These are phyloP conservation scores for Pelargonium fulgidum DNA, from an alignment of 441 rosid genomes.

Conservation along the genomic window DNA sequence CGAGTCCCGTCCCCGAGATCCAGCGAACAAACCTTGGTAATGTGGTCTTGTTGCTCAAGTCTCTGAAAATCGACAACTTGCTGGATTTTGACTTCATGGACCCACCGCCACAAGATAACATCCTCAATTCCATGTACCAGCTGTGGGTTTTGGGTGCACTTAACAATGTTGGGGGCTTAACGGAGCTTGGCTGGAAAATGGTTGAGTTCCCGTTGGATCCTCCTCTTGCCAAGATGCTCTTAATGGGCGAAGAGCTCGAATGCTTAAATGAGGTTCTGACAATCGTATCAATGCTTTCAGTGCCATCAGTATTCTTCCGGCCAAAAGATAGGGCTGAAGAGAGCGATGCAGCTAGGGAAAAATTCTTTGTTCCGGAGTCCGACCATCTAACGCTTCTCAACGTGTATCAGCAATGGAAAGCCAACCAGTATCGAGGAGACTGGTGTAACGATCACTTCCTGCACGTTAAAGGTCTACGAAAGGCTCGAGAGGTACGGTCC, in stretches of 20 bases:
- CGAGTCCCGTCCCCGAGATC: conserved; percentile 95
- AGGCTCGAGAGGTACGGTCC: conserved; percentile 90
- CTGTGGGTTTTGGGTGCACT: conserved; percentile 97
- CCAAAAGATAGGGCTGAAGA: conserved; percentile 94
- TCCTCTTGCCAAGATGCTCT: conserved; percentile 95
- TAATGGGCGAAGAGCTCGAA: conserved; percentile 76
- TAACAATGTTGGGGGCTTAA: conserved; percentile 76
- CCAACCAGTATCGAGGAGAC: conserved; percentile 84
- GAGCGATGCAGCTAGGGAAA: conserved; percentile 92
- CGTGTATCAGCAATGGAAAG: conserved; percentile 90
- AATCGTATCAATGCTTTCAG: conserved; percentile 96
- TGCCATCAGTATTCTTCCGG: conserved; percentile 96
- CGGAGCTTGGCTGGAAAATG: conserved; percentile 98
- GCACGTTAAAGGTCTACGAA: conserved; percentile 78
- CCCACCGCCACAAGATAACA: conserved; percentile 98
- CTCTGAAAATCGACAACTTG: conserved; percentile 79
- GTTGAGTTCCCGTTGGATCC: conserved; percentile 97
- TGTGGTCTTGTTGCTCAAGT: conserved; percentile 87
- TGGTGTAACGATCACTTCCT: conserved; percentile 87
- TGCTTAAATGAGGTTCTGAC: conserved; percentile 89
- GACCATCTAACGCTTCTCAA: conserved; percentile 83
- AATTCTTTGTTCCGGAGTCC: conserved; percentile 88
- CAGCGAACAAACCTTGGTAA: conserved; percentile 96
- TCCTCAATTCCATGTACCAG: conserved; percentile 96
- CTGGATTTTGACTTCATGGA: conserved; percentile 98